phyloP scores from a whole-genome alignment of 2,329 filamentous ascomycete genomes.

The Ramichloridium luteum region DNA sequence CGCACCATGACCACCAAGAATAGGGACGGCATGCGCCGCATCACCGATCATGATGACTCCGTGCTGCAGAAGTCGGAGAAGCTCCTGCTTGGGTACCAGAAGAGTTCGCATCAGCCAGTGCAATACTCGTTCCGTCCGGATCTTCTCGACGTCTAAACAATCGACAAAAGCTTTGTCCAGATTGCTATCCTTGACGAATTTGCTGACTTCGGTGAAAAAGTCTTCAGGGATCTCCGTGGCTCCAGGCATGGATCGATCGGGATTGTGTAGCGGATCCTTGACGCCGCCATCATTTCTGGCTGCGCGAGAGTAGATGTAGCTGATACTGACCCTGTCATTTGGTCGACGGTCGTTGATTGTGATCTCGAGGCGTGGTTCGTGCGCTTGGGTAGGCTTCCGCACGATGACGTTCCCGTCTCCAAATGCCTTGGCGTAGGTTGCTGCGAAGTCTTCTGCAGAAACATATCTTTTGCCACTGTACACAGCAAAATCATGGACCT shows the following conservation, averaged over 20 bases:
- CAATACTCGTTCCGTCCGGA: constrained; percentile 26
- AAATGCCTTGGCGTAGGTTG: constrained; percentile 9
- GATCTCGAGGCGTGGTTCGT: constrained; percentile 24
- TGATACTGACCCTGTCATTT: constrained; percentile 23
- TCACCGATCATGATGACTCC: constrained; percentile 29
- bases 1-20: constrained; percentile 27
- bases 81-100: constrained; percentile 11
- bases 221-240: constrained; percentile 26
- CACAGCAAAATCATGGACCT: constrained; percentile 27
- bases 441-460: constrained; percentile 7
- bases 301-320: constrained; percentile 30
- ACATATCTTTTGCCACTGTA: constrained; percentile 25
- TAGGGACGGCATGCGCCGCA: constrained; percentile 29
- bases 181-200: constrained; percentile 12
- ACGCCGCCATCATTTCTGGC: constrained; percentile 11
- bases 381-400: constrained; percentile 10
- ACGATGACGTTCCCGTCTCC: constrained; percentile 18
- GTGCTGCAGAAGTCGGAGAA: constrained; percentile 16
- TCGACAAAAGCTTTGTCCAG: constrained; percentile 23
- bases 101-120: constrained; percentile 33
- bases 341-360: constrained; percentile 21
- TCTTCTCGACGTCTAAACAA: constrained; percentile 22
- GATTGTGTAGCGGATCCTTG: constrained; percentile 27
- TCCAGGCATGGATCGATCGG: constrained; percentile 20
- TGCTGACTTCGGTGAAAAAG: constrained; percentile 25